These are phyloP conservation scores for Phytopythium montanum DNA, from an alignment of 352 stramenopile genomes.

Conservation along the genomic window DNA sequence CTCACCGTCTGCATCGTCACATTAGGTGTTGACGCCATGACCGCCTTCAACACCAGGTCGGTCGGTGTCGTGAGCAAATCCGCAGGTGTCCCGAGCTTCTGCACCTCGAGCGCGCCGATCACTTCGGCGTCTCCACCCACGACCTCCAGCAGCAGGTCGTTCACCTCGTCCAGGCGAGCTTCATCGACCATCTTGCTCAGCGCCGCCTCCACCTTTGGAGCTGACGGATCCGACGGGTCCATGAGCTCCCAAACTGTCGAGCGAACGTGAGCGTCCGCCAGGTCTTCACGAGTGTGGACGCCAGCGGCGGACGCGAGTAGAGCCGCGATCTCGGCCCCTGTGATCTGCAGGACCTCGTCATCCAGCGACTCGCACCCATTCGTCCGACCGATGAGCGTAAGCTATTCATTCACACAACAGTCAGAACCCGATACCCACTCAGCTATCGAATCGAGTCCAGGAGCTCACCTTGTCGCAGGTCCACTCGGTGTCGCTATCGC, in stretches of 20 bases:
- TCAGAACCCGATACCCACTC: background rate
- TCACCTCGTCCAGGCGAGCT: conserved; percentile 72
- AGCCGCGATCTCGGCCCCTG: conserved; percentile 34
- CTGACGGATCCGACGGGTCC: conserved; percentile 30
- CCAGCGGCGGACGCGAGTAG: conserved; percentile 33
- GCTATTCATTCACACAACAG: background rate
- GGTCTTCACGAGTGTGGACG: conserved; percentile 50
- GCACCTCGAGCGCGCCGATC: conserved; percentile 52
- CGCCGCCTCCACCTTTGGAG: conserved; percentile 30
- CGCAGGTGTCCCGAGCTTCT: conserved; percentile 79
- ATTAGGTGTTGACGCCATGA: conserved; percentile 9
- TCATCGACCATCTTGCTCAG: conserved; percentile 62
- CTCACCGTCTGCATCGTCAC: conserved; percentile 32
- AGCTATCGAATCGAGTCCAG: background rate
- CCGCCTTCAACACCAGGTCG: conserved; percentile 60
- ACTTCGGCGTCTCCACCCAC: conserved; percentile 38
- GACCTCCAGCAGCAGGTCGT: conserved; percentile 75
- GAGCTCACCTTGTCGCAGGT: conserved; percentile 40
- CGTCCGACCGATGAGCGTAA: conserved; percentile 28
- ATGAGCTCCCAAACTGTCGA: conserved; percentile 31
- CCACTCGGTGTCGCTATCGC: conserved; percentile 33
- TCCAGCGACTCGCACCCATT: conserved; percentile 52
- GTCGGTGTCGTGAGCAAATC: conserved; percentile 67
- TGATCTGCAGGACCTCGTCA: conserved; percentile 71
- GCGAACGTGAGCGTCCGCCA: conserved; percentile 43